phyloP scores from a whole-genome alignment of 495 filamentous ascomycete genomes.

The Umbilicaria muhlenbergii region DNA sequence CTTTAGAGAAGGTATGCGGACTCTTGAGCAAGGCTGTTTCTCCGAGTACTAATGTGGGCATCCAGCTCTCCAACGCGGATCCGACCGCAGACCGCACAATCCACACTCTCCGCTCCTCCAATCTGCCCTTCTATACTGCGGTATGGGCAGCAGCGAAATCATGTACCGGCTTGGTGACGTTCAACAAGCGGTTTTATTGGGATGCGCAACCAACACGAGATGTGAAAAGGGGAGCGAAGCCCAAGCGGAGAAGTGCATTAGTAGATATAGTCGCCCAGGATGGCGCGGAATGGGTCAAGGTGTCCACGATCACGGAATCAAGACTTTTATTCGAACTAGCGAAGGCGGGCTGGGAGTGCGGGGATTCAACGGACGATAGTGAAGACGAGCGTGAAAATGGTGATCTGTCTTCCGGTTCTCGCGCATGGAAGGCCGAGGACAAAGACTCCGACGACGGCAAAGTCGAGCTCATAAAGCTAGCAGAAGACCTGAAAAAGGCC shows the following conservation, averaged over 20 bases:
- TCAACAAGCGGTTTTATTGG: conserved; percentile 41
- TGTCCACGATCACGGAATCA: conserved; percentile 40
- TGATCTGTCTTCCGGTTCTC: too few relatives aligned
- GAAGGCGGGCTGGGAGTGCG: conserved; percentile 43
- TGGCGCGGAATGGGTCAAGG: conserved; percentile 45
- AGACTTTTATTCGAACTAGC: conserved; percentile 46
- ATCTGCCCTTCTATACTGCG: conserved; percentile 38
- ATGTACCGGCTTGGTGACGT: conserved; percentile 28
- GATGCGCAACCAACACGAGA: conserved; percentile 14
- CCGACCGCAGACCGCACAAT: conserved; percentile 14
- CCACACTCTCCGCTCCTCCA: conserved; percentile 39
- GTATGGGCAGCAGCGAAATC: conserved; percentile 37
- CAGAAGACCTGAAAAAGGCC: conserved; percentile 35
- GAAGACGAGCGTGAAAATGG: too few relatives aligned
- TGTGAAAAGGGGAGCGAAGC: conserved; percentile 15
- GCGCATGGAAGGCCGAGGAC: too few relatives aligned
- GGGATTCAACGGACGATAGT: conserved; percentile 13
- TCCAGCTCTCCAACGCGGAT: conserved; percentile 13
- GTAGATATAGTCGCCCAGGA: conserved; percentile 37
- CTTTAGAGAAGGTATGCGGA: conserved; percentile 28
- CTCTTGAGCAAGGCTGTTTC: not conserved
- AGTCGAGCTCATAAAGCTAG: conserved; percentile 17
- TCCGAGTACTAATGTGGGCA: not conserved
- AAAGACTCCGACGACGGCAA: not conserved
- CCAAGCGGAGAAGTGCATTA: conserved; percentile 28